phyloP scores from a whole-genome alignment of 1,139 yeast genomes.

The Blastobotrys serpentis region DNA sequence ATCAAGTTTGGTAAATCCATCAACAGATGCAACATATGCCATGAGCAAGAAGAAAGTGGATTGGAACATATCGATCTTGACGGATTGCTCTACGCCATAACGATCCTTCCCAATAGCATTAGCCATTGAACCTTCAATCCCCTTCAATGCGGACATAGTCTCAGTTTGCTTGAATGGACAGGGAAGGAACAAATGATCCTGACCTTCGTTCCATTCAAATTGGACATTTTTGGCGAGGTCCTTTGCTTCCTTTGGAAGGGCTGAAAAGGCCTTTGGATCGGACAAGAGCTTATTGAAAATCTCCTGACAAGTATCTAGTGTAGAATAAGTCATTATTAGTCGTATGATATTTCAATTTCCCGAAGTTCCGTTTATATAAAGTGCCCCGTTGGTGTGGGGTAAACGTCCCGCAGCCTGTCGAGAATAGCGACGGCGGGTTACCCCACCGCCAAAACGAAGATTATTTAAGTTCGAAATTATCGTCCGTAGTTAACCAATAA shows the following conservation, averaged over 20 bases:
- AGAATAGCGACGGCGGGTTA: background rate
- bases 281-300: background rate
- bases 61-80: conserved; percentile 34
- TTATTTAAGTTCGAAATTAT: background rate
- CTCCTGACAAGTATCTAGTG: conserved; percentile 5
- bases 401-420: background rate
- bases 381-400: background rate
- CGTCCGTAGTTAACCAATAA: too few species aligned
- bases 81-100: conserved; percentile 27
- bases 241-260: conserved; percentile 5
- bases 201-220: background rate
- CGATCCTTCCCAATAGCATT: conserved; percentile 32
- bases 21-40: conserved; percentile 38
- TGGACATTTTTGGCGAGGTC: conserved; percentile 1
- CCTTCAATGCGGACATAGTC: conserved; percentile 38
- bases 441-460: background rate
- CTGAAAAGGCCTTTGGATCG: background rate
- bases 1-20: conserved; percentile 37
- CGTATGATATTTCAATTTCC: background rate
- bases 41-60: conserved; percentile 36
- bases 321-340: conserved; percentile 5
- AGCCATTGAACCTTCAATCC: conserved; percentile 35
- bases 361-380: background rate
- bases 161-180: conserved; percentile 39
- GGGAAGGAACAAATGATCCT: conserved; percentile 29